These are phyloP conservation scores for Aphanomyces euteiches DNA, from an alignment of 352 stramenopile species.

Conservation along the genomic window DNA sequence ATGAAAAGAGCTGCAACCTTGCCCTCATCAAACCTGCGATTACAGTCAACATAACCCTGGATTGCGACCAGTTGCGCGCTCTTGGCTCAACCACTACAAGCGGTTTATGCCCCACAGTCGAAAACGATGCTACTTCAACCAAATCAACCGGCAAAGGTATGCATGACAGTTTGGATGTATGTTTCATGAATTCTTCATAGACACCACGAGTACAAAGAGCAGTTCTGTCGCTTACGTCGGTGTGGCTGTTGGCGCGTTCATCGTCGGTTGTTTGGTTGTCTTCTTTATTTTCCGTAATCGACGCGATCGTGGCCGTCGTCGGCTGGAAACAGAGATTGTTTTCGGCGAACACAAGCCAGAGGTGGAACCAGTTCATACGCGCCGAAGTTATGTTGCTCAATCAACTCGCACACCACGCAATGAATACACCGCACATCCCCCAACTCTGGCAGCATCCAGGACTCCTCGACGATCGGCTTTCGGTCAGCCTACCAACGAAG, in stretches of 20 bases:
- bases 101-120: not conserved
- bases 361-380: not conserved
- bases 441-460: not conserved
- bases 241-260: not conserved
- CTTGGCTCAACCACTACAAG: not conserved
- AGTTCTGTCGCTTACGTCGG: not conserved
- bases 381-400: not conserved
- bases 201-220: too few relatives aligned
- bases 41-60: not conserved
- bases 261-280: not conserved
- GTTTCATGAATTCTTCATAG: not conserved
- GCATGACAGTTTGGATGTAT: not conserved
- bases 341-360: conserved; percentile 14
- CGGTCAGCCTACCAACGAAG: not conserved
- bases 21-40: not conserved
- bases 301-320: not conserved
- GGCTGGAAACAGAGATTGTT: not conserved
- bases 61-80: not conserved
- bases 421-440: not conserved
- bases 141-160: not conserved
- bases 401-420: not conserved
- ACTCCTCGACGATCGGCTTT: not conserved
- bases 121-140: not conserved
- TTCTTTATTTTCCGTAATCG: conserved; percentile 9
- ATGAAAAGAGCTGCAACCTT: not conserved